A percentile compares a stretch with the other conserved stretches of the same genome.
These are phyloP conservation scores for Trametes punicea DNA, from an alignment of 768 basidiomycete genomes.

Conservation along the genomic window DNA sequence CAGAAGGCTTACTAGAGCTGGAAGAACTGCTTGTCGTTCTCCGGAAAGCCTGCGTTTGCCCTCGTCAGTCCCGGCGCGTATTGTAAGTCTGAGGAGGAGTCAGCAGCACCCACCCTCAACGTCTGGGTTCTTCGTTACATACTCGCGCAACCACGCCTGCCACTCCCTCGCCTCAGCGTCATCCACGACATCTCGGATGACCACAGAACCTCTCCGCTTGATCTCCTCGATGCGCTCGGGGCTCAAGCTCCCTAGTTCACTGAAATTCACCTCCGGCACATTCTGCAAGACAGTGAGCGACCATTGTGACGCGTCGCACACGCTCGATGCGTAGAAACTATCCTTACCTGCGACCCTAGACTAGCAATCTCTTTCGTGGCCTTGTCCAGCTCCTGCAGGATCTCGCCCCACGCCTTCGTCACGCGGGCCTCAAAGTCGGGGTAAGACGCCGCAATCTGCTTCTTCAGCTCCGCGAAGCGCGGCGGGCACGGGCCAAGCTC, in stretches of 20 bases:
- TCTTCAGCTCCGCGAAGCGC: constrained; percentile 57
- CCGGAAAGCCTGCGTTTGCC: constrained; percentile 46
- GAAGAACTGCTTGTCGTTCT: constrained; percentile 67
- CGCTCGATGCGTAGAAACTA: neutral
- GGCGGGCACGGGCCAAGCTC: constrained; percentile 36
- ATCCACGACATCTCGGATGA: constrained; percentile 60
- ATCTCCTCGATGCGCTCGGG: constrained; percentile 46
- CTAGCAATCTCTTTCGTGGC: constrained; percentile 43
- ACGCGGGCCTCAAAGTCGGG: constrained; percentile 49
- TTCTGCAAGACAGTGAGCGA: constrained; percentile 36
- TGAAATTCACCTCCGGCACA: constrained; percentile 60
- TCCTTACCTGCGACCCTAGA: constrained; percentile 47
- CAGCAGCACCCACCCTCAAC: constrained; percentile 44
- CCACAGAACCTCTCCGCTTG: constrained; percentile 53
- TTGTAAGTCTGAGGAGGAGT: too few species aligned
- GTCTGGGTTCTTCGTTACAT: constrained; percentile 53
- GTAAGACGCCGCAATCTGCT: constrained; percentile 48
- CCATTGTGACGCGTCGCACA: neutral
- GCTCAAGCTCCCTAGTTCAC: constrained; percentile 46
- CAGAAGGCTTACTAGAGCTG: constrained; percentile 60
- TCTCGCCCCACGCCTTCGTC: constrained; percentile 55
- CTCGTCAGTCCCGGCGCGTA: neutral
- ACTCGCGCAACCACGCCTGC: constrained; percentile 55
- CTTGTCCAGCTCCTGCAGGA: constrained; percentile 48
- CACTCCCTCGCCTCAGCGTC: constrained; percentile 53